These are phyloP conservation scores for Plasmodium ovale DNA, from an alignment of 169 alveolate genomes.

Conservation along the genomic window DNA sequence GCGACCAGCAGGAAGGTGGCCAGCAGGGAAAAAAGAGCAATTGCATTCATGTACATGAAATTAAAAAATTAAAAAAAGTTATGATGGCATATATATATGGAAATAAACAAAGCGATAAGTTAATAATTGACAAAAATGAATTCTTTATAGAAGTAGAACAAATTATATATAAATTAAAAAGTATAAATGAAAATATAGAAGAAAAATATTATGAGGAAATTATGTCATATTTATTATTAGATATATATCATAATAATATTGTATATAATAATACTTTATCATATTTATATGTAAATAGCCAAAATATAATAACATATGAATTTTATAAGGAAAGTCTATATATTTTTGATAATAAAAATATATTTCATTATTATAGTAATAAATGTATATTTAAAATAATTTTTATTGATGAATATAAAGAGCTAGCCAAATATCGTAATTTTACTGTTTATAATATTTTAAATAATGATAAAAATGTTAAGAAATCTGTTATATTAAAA, in stretches of 20 bases:
- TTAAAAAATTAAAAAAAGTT: slow-evolving; percentile 31
- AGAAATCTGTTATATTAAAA: slow-evolving; percentile 17
- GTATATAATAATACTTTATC: slow-evolving; percentile 35
- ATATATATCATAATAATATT: slow-evolving; percentile 44
- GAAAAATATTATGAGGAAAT: slow-evolving; percentile 45
- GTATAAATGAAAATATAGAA: slow-evolving; percentile 14
- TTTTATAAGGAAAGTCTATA: slow-evolving; percentile 27
- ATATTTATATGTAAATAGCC: slow-evolving; percentile 28
- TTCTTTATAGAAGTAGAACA: slow-evolving; percentile 39
- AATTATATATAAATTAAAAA: slow-evolving; percentile 45
- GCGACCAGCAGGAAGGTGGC: no score
- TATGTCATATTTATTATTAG: slow-evolving; percentile 31
- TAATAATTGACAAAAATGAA: slow-evolving; percentile 29
- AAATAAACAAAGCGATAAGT: slow-evolving; percentile 32
- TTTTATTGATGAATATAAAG: slow-evolving; percentile 39
- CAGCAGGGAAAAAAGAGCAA: no score
- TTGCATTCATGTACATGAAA: slow-evolving; percentile 27
- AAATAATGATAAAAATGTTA: slow-evolving; percentile 50
- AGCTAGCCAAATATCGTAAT: slow-evolving; percentile 5
- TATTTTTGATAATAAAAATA: slow-evolving; percentile 57
- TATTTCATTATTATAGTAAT: slow-evolving; percentile 69
- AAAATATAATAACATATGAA: slow-evolving; percentile 59
- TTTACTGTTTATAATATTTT: slow-evolving; percentile 45
- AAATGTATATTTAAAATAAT: slow-evolving; percentile 54
- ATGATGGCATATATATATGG: slow-evolving; percentile 26